These are phyloP conservation scores for Aeschynomene evenia DNA, from an alignment of 306 rosid species.

Conservation along the genomic window DNA sequence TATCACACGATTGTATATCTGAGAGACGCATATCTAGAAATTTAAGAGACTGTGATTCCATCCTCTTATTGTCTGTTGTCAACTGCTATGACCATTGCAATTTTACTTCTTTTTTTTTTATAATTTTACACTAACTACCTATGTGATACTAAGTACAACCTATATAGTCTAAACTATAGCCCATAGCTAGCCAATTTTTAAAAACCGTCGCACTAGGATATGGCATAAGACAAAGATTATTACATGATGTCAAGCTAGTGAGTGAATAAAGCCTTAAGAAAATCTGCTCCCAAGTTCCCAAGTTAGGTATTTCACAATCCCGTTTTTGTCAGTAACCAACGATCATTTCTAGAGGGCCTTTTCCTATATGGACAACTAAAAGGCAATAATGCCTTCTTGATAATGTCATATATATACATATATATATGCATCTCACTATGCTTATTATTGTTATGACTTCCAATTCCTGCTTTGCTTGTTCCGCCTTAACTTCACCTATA, in stretches of 20 bases:
- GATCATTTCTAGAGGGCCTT: slow-evolving; percentile 38
- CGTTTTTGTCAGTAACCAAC: slow-evolving; percentile 25
- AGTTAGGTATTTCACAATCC: neutral
- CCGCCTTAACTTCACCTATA: slow-evolving; percentile 32
- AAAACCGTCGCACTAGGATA: neutral
- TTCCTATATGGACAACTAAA: slow-evolving; percentile 25
- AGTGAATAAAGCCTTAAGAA: neutral
- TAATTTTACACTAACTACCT: neutral
- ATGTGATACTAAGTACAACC: neutral
- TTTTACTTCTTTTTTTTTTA: neutral
- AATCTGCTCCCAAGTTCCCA: neutral
- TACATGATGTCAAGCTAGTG: neutral
- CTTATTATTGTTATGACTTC: neutral
- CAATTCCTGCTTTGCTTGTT: slow-evolving; percentile 11
- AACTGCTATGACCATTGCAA: neutral
- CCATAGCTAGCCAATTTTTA: neutral
- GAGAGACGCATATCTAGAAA: neutral
- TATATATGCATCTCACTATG: neutral
- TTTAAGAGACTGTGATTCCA: neutral
- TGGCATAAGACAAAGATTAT: slow-evolving; percentile 14
- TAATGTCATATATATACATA: slow-evolving; percentile 27
- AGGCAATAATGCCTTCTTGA: slow-evolving; percentile 39
- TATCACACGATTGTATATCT: neutral
- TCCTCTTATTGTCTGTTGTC: slow-evolving; percentile 2
- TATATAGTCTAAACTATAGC: neutral